A percentile compares a stretch with the other conserved stretches of the same genome.
Conservation (phyloP, 163 green algal species). For the Scenedesmus sp. region DNA sequence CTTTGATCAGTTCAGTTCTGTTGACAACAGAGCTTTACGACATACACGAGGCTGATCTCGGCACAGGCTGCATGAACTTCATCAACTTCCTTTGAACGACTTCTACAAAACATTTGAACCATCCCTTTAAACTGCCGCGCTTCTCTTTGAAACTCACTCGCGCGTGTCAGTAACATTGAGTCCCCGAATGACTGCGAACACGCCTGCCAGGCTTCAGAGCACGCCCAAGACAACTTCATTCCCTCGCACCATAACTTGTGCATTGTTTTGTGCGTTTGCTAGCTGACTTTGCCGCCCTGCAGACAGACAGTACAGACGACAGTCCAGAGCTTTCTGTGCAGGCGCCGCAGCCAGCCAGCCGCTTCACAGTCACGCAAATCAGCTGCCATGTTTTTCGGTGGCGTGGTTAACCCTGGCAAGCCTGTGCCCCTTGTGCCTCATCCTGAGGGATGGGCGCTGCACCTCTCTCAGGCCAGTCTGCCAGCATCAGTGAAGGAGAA, state of each 20-base stretch:
- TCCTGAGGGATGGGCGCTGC: constrained; percentile 63
- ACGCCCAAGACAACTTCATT: neutral
- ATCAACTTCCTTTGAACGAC: neutral
- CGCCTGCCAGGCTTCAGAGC: neutral
- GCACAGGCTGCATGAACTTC: neutral
- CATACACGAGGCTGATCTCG: neutral
- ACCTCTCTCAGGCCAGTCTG: constrained; percentile 63
- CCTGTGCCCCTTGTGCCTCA: constrained; percentile 60
- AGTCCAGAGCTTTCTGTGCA: neutral
- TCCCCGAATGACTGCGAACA: neutral
- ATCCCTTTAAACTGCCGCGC: neutral
- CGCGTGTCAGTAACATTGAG: neutral
- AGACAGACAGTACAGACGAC: neutral
- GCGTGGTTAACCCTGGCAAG: constrained; percentile 64
- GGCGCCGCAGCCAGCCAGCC: neutral
- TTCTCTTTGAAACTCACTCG: neutral
- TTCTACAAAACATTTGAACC: neutral
- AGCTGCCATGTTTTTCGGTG: constrained; percentile 60
- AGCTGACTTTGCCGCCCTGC: neutral
- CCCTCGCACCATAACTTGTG: neutral
- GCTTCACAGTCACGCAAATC: neutral
- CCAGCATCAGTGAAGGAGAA: constrained; percentile 54
- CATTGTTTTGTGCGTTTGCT: neutral
- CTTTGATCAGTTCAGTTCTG: neutral
- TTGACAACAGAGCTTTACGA: neutral